Base-by-base conservation (phyloP, 2,329 filamentous ascomycete species). In the Ceratocystis lukuohia region DNA sequence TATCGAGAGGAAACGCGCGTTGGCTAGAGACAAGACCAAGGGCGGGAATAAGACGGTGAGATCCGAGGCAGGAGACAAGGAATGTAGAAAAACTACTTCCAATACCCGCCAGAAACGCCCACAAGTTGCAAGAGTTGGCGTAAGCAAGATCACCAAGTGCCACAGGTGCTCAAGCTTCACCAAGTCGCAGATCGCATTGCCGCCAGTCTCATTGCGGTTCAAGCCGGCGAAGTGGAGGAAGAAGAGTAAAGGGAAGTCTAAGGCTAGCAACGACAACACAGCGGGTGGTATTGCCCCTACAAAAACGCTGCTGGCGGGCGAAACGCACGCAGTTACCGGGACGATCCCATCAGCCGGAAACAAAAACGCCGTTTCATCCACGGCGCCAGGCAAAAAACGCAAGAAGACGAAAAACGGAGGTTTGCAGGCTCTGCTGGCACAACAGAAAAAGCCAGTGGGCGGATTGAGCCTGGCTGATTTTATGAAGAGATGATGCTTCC, bases 361-460 rank as follows among this genome's bases (percentile, higher is more conserved):
- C 1, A 75, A 80, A 44, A 85, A 82, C 71, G 80, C 22, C 57
- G 44, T 15, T n/a, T n/a, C 30, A 17, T 17, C 50, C n/a, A 7
- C 53, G 17, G 17, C 67, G 8, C 28, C 82, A 6, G 83, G 82
- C 75, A 86, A 84, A 75, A 87, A 86, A 75, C 79, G 84, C 62
- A 82, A 85, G 41, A 88, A 85, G 75, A 82, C 77, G 68, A 78
- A 84, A 68, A 88, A 87, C 74, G 82, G 83, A 44, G 84, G 84
- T 0, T 76, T 89, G n/a, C 83, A 87, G 72, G 84, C 85, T 63
- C 73, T 88, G 50, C 76, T 88, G n/a, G 79, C 75, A 3, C 82
- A 83, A 69, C 77, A 77, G 64, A 78, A 77, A 71, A 65, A 67
- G 50, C 37, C 67, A 7, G 7, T 50, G 4, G 71, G 76, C 12